phyloP scores from a whole-genome alignment of 805 yeast genomes.

The Zygoascus flipseniorum region DNA sequence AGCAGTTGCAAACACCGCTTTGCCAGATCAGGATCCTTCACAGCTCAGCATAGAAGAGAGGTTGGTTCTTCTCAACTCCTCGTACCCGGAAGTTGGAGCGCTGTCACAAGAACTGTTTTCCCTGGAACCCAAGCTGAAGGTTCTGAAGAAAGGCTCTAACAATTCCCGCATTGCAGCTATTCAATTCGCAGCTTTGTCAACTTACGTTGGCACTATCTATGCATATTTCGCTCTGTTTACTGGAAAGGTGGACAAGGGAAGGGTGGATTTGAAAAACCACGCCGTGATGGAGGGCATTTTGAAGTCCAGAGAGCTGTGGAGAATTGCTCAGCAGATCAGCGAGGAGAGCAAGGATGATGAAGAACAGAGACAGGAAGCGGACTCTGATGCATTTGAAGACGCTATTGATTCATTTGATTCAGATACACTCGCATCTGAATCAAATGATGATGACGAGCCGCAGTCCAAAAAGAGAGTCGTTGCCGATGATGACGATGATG shows the following conservation, averaged over 20 bases:
- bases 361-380: conserved; percentile 20
- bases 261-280: conserved; percentile 67
- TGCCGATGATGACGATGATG: conserved; percentile 21
- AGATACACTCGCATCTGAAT: neutral
- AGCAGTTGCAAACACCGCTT: conserved; percentile 24
- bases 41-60: conserved; percentile 47
- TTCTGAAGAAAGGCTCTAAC: conserved; percentile 9
- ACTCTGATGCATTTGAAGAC: conserved; percentile 16
- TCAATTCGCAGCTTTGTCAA: conserved; percentile 61
- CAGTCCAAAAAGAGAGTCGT: neutral
- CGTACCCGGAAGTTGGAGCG: conserved; percentile 81
- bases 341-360: conserved; percentile 8
- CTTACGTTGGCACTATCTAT: conserved; percentile 70
- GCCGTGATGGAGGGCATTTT: conserved; percentile 83
- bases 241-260: conserved; percentile 40
- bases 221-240: conserved; percentile 71
- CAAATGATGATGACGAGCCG: neutral
- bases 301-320: conserved; percentile 80
- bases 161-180: conserved; percentile 25
- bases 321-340: conserved; percentile 52
- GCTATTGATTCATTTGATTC: conserved; percentile 5
- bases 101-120: conserved; percentile 53
- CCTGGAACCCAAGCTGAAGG: conserved; percentile 26
- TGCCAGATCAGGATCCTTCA: conserved; percentile 37
- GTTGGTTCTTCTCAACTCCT: conserved; percentile 43